Evolutionary conservation across 768 basidiomycete species (phyloP).

Genomic region (Lactarius quietus): DNA sequence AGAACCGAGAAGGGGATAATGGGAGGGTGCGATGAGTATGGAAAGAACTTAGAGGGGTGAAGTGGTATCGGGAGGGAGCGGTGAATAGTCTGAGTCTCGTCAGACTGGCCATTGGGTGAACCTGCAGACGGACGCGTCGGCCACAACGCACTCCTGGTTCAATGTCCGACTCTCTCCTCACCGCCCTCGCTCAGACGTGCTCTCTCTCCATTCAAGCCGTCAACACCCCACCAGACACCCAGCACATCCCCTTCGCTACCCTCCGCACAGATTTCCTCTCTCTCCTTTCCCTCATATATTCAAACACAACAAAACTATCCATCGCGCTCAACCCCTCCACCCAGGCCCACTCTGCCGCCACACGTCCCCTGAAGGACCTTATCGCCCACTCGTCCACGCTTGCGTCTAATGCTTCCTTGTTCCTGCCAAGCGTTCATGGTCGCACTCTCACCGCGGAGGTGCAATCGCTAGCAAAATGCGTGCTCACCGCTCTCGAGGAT

Average conservation of each 20-base stretch:
- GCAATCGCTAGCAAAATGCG: constrained; percentile 17
- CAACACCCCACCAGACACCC: constrained; percentile 18
- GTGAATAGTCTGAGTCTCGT: constrained; percentile 18
- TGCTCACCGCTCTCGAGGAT: constrained; percentile 22
- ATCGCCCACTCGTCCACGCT: constrained; percentile 16
- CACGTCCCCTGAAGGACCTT: constrained; percentile 22
- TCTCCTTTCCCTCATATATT: constrained; percentile 55
- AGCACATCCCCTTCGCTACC: constrained; percentile 34
- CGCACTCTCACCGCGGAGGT: constrained; percentile 27
- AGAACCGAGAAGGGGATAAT: constrained; percentile 25
- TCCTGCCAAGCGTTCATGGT: constrained; percentile 23
- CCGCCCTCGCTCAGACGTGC: constrained; percentile 27
- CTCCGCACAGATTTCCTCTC: constrained; percentile 55
- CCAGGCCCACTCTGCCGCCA: constrained; percentile 37
- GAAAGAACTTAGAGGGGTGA: constrained; percentile 22
- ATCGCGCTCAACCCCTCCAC: constrained; percentile 56
- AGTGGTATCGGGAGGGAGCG: constrained; percentile 1
- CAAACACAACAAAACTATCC: constrained; percentile 55
- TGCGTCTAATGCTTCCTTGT: constrained; percentile 22
- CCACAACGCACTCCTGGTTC: not conserved
- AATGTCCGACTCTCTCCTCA: constrained; percentile 15
- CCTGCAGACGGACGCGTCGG: not conserved
- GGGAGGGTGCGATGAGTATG: constrained; percentile 29
- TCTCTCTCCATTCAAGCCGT: constrained; percentile 33
- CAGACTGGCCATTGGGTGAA: constrained; percentile 5